Base-by-base conservation (phyloP, 176 grass and related monocot genomes). In the Rhynchospora pubera region DNA sequence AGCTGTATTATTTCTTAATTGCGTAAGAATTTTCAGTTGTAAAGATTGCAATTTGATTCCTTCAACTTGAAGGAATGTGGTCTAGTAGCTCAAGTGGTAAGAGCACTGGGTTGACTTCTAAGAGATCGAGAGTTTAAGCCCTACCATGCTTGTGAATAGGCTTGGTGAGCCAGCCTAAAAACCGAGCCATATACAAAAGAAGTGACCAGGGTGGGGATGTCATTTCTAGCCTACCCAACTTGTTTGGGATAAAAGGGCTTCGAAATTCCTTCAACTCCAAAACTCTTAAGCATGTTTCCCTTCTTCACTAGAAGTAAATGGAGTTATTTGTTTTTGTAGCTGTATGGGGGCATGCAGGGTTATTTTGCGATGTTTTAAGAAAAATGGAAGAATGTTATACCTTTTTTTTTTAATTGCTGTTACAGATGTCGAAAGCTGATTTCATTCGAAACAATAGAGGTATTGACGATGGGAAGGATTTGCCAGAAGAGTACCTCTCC, bases 381-480 rank as follows among this genome's bases (percentile, higher is more conserved):
- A 55, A 52, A 30, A 76, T 11, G 66, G 28, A 52, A 53, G 47
- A 75, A 53, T 48, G 21, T 55, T 32, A 77, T 30, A 56, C 22
- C 72, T 16, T 32, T 9, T 55, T 77, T 76, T 56, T 24, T 28
- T n/a, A n/a, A 32, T 77, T 53, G 26, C 47, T 45, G 12, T 30
- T 89, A 66, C 85, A 98, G 96, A 98, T 98, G 96, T 95, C 92
- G 78, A 98, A 93, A 80, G 74, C 92, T 84, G 96, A 93, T 82
- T 98, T 98, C 81, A 90, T 95, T 85, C 87, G 89, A 55, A 98
- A 98, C 73, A 98, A 98, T 70, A 85, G 96, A 82, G 96, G 92
- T 88, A 95, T 98, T 88, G 89, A 98, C 91, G 66, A 93, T 51
- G 96, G 96, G 63, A 98, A 98, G 87, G 92, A 95, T 89, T 87